Conservation (phyloP, 495 filamentous ascomycete species). For the Amphirosellinia nigrospora region DNA sequence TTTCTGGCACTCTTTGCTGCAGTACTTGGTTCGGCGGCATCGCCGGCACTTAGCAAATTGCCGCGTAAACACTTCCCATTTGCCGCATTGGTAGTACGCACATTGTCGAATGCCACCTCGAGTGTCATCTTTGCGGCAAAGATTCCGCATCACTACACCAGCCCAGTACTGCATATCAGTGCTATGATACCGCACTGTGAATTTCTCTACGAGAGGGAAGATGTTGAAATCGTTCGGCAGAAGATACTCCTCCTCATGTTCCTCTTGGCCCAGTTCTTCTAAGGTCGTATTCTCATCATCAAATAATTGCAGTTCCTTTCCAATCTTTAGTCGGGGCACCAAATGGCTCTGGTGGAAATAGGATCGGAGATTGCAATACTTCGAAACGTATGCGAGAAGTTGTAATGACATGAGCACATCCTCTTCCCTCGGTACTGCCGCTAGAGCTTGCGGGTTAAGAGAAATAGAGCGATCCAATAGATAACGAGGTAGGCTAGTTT, state of each 20-base stretch:
- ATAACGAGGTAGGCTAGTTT: constrained; percentile 69
- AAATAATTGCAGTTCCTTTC: constrained; percentile 77
- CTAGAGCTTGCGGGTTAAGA: constrained; percentile 70
- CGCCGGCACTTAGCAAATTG: constrained; percentile 98
- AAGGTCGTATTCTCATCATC: constrained; percentile 63
- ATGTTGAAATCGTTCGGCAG: constrained; percentile 96
- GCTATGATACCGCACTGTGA: constrained; percentile 91
- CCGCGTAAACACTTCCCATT: constrained; percentile 94
- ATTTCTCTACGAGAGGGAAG: constrained; percentile 97
- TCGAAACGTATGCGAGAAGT: constrained; percentile 95
- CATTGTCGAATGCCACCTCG: constrained; percentile 94
- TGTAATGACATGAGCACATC: constrained; percentile 99
- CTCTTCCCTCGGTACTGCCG: constrained; percentile 92
- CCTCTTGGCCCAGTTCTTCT: constrained; percentile 53
- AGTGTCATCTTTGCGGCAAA: constrained; percentile 96
- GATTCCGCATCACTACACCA: constrained; percentile 96
- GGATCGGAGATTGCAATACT: constrained; percentile 93
- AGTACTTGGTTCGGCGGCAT: constrained; percentile 97
- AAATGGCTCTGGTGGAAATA: constrained; percentile 96
- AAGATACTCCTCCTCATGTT: constrained; percentile 86
- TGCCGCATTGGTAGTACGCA: constrained; percentile 95
- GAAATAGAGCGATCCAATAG: constrained; percentile 72
- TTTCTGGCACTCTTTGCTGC: constrained; percentile 99
- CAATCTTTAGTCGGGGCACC: constrained; percentile 90
- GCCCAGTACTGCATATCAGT: constrained; percentile 99